phyloP scores from a whole-genome alignment of 768 basidiomycete species.

The Serendipita sp. region DNA sequence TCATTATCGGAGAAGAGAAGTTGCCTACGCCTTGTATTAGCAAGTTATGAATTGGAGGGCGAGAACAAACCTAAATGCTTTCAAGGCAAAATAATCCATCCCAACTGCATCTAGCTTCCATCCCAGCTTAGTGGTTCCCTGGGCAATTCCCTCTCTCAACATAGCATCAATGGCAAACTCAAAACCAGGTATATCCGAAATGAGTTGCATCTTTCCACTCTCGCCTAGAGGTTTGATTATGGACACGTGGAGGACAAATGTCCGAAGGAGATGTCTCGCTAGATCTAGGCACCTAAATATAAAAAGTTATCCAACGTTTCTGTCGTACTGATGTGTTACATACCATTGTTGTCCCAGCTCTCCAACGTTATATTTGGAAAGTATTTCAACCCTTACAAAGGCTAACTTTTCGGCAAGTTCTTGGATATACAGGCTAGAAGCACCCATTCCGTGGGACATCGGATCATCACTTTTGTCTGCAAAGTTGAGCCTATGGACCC shows the following conservation, averaged over 20 bases:
- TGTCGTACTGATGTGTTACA: conserved; percentile 10
- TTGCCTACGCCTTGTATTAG: conserved; percentile 21
- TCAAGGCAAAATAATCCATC: conserved; percentile 69
- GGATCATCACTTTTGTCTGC: conserved; percentile 48
- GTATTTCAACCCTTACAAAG: conserved; percentile 63
- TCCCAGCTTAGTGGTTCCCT: conserved; percentile 38
- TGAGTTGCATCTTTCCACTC: conserved; percentile 82
- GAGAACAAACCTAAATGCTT: conserved; percentile 62
- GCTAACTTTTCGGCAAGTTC: conserved; percentile 76
- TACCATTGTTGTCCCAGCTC: conserved; percentile 65
- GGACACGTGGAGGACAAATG: conserved; percentile 86
- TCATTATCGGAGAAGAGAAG: conserved; percentile 77
- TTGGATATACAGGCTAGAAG: conserved; percentile 76
- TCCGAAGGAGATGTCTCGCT: conserved; percentile 63
- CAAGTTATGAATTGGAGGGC: neutral
- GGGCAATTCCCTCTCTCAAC: conserved; percentile 25
- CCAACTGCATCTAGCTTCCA: conserved; percentile 62
- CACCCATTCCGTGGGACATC: conserved; percentile 37
- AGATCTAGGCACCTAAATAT: conserved; percentile 41
- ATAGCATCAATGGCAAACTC: conserved; percentile 85
- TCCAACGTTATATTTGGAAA: conserved; percentile 54
- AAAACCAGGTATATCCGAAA: conserved; percentile 90
- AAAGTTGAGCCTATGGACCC: conserved; percentile 76
- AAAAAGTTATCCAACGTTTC: too few relatives aligned
- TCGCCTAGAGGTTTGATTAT: conserved; percentile 85